These are phyloP conservation scores for Paraphoma chrysanthemicola DNA, from an alignment of 2,329 filamentous ascomycete genomes.

Conservation along the genomic window DNA sequence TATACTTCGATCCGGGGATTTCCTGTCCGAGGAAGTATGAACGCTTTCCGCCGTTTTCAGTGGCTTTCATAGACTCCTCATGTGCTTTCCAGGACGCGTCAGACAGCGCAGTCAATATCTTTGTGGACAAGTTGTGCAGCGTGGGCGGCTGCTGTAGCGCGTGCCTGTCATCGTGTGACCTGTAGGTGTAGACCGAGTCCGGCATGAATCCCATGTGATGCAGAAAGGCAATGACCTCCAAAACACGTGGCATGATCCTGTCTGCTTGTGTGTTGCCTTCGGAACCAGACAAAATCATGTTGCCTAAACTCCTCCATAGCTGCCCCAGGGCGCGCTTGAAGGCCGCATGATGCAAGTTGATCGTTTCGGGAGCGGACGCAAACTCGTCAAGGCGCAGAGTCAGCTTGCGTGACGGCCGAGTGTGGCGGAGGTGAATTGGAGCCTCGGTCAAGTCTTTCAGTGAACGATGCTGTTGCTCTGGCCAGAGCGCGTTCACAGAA, in stretches of 20 bases:
- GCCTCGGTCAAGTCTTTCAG: constrained; percentile 33
- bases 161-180: constrained; percentile 39
- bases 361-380: constrained; percentile 34
- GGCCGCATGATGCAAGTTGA: constrained; percentile 22
- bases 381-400: constrained; percentile 30
- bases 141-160: constrained; percentile 56
- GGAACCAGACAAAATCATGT: constrained; percentile 52
- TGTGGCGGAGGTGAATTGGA: constrained; percentile 26
- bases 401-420: constrained; percentile 17
- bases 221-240: constrained; percentile 57
- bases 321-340: constrained; percentile 51
- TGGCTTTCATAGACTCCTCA: constrained; percentile 43
- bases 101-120: constrained; percentile 57
- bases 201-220: constrained; percentile 57
- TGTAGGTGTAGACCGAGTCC: constrained; percentile 53
- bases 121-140: constrained; percentile 55
- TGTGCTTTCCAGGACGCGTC: constrained; percentile 59
- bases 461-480: constrained; percentile 15
- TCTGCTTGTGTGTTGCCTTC: constrained; percentile 26
- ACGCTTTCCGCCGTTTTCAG: constrained; percentile 41
- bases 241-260: constrained; percentile 51
- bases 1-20: constrained; percentile 53
- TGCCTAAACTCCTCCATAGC: constrained; percentile 55
- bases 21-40: constrained; percentile 52
- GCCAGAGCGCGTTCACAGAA: constrained; percentile 24